Evolutionary conservation across 306 rosid genomes (phyloP).

Genomic region (Vicia villosa): DNA sequence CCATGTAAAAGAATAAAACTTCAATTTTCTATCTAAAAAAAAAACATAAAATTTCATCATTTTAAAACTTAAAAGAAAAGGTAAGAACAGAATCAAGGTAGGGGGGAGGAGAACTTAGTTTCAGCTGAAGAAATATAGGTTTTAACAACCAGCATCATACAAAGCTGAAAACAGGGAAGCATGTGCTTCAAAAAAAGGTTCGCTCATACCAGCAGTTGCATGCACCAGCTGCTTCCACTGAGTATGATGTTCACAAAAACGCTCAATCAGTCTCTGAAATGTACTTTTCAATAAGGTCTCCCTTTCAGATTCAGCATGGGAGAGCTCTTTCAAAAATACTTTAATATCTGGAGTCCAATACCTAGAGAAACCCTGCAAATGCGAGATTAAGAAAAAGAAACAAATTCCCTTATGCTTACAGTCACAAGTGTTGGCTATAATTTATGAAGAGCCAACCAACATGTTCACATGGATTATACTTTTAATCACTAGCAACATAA

Average conservation of each 20-base stretch:
- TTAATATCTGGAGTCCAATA: constrained; percentile 91
- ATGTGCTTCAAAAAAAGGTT: constrained; percentile 9
- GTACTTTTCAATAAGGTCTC: constrained; percentile 76
- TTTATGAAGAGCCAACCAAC: constrained; percentile 10
- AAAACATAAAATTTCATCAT: constrained; percentile 8
- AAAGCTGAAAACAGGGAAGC: constrained; percentile 2
- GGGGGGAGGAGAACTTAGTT: background rate
- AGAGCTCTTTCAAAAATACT: constrained; percentile 60
- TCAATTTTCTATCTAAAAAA: constrained; percentile 23
- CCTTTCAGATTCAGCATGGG: constrained; percentile 74
- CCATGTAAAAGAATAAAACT: constrained; percentile 22
- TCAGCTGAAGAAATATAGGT: constrained; percentile 29
- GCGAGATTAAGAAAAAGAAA: constrained; percentile 37
- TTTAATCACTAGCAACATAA: constrained; percentile 5
- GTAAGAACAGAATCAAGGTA: constrained; percentile 21
- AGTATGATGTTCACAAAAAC: constrained; percentile 72
- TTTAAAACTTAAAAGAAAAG: constrained; percentile 14
- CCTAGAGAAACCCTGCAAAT: constrained; percentile 80
- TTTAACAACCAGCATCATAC: constrained; percentile 19
- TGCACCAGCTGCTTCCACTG: constrained; percentile 87
- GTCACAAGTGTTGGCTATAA: constrained; percentile 4
- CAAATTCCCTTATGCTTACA: constrained; percentile 15
- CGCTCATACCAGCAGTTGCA: constrained; percentile 69
- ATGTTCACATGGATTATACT: constrained; percentile 5
- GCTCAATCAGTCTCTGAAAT: constrained; percentile 75